These are phyloP conservation scores for Podila epicladia DNA, from an alignment of 192 early-diverging fungal genomes.

Conservation along the genomic window DNA sequence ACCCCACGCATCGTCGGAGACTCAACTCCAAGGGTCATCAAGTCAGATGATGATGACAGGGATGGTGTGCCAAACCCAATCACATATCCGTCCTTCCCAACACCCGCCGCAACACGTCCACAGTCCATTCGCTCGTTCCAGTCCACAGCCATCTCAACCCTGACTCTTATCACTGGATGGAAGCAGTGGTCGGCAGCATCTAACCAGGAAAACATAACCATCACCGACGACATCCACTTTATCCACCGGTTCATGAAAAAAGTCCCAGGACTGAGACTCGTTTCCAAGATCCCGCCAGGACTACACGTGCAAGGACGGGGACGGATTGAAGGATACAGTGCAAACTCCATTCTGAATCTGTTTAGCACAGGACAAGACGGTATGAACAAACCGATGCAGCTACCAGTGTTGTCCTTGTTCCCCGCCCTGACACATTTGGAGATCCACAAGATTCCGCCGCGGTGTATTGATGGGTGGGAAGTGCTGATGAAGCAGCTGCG, in stretches of 20 bases:
- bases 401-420: conserved; percentile 48
- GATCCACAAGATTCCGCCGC: conserved; percentile 57
- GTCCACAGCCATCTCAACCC: conserved; percentile 51
- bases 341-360: conserved; percentile 16
- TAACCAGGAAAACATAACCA: conserved; percentile 16
- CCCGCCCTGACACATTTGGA: conserved; percentile 59
- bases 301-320: conserved; percentile 21
- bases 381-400: conserved; percentile 16
- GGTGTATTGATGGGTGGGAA: conserved; percentile 58
- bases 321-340: conserved; percentile 33
- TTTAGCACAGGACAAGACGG: conserved; percentile 5
- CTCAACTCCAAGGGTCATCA: conserved; percentile 27
- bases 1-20: conserved; percentile 31
- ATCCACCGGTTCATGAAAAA: conserved; percentile 58
- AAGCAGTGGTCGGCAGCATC: conserved; percentile 53
- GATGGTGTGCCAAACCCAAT: background rate
- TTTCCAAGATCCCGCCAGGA: conserved; percentile 39
- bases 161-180: conserved; percentile 55
- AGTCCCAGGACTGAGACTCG: conserved; percentile 54
- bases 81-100: conserved; percentile 25
- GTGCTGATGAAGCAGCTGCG: conserved; percentile 52
- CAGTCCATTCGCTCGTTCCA: conserved; percentile 54
- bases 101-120: conserved; percentile 19
- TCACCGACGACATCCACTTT: conserved; percentile 59
- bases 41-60: background rate